A percentile compares a stretch with the other conserved stretches of the same genome.
Conservation (phyloP, 1,139 yeast genomes). For the Martiniozyma asiatica region DNA sequence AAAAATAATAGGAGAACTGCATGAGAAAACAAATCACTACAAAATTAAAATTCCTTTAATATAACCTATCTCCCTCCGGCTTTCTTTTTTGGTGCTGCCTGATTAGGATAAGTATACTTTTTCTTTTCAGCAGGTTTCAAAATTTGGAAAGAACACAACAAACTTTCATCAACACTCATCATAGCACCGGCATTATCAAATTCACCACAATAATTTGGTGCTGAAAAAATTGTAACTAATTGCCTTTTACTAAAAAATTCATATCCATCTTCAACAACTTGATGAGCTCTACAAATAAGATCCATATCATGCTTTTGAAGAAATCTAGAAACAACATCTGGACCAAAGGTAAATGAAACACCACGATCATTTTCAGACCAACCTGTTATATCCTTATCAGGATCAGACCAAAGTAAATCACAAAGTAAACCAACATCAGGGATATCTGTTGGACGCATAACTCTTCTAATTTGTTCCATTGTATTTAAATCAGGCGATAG, state of each 20-base stretch:
- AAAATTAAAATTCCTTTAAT: too few relatives aligned
- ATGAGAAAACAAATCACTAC: too few relatives aligned
- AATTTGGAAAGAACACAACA: conserved; percentile 94
- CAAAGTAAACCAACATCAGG: conserved; percentile 94
- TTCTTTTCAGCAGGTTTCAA: conserved; percentile 96
- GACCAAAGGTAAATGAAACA: conserved; percentile 94
- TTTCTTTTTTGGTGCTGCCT: conserved; percentile 27
- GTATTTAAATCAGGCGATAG: conserved; percentile 91
- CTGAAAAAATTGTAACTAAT: conserved; percentile 86
- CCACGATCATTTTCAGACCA: conserved; percentile 99
- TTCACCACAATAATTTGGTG: conserved; percentile 98
- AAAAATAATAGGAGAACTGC: conserved; percentile 1
- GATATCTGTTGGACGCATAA: conserved; percentile 97
- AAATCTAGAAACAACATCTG: conserved; percentile 90
- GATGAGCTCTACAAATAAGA: conserved; percentile 94
- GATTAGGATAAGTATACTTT: conserved; percentile 50
- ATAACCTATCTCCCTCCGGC: too few relatives aligned
- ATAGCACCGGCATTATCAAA: conserved; percentile 98
- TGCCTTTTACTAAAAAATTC: conserved; percentile 94
- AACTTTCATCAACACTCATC: conserved; percentile 97
- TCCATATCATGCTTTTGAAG: conserved; percentile 95
- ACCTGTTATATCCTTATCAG: conserved; percentile 93
- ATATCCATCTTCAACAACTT: conserved; percentile 97
- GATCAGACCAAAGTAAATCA: conserved; percentile 96
- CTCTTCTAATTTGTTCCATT: conserved; percentile 96